A percentile compares a stretch with the other conserved stretches of the same genome.
These are phyloP conservation scores for Allium cepa DNA, from an alignment of 106 monocot genomes.

Conservation along the genomic window DNA sequence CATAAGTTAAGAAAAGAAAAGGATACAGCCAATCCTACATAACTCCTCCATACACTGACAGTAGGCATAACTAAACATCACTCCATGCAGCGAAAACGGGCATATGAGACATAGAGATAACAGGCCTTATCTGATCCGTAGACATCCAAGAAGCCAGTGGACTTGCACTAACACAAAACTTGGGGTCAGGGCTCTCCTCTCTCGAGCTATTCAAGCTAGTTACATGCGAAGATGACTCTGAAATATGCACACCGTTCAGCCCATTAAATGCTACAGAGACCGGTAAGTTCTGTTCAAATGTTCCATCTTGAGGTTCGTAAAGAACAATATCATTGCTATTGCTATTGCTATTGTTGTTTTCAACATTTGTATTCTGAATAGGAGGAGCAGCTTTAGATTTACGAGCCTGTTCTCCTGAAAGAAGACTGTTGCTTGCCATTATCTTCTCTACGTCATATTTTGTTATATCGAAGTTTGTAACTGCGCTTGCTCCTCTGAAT, in stretches of 20 bases:
- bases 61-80: background rate
- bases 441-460: conserved; percentile 84
- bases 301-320: background rate
- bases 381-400: conserved; percentile 36
- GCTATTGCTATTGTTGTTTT: conserved; percentile 11
- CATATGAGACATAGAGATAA: conserved; percentile 8
- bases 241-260: conserved; percentile 10
- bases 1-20: background rate
- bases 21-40: background rate
- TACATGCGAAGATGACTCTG: conserved; percentile 42
- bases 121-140: background rate
- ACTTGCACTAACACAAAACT: conserved; percentile 4
- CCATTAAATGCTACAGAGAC: conserved; percentile 5
- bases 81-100: conserved; percentile 8
- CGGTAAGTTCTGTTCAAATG: background rate
- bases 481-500: conserved; percentile 75
- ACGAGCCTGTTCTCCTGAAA: conserved; percentile 60
- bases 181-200: conserved; percentile 58
- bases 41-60: no score
- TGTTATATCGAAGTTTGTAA: conserved; percentile 92
- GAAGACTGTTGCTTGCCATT: conserved; percentile 56
- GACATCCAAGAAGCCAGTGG: conserved; percentile 48
- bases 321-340: background rate
- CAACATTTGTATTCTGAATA: background rate
- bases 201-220: conserved; percentile 45